Base-by-base conservation (phyloP, 2,329 filamentous ascomycete genomes). In the Stachybotrys chlorohalonatus region DNA sequence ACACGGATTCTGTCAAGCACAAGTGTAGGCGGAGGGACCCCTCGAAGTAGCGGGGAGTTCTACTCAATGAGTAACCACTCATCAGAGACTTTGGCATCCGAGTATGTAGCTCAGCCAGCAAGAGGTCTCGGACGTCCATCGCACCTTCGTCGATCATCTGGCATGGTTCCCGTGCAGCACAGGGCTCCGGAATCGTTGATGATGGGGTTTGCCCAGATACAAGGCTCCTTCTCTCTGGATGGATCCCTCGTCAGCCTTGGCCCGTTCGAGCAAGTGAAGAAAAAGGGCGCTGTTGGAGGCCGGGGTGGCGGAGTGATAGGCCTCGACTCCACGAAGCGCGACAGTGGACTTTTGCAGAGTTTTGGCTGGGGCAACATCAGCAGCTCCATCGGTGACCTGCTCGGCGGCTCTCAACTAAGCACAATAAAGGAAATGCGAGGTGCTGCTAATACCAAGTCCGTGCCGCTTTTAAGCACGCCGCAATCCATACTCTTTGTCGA, bases 401-500 rank as follows among this genome's bases (percentile, higher is more conserved):
- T 97, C n/a, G 90, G 91, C 7, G 84, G 86, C 50, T 86, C 86
- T 53, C 92, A 96, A 64, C 83, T 95, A 60, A 95, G 93, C 72
- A 95, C 88, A 56, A 92, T 99, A 66, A 91, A 92, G 64, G 92
- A 97, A 67, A 96, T 97, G 90, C 87, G 92, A 60, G 89, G 89
- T 4, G 86, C 88, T 52, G 88, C 87, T 31, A 94, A 87, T 67
- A 88, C 90, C 36, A 92, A 90, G 66, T 87, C 89, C 3, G 86
- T 99, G 48, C 94, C 94, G 0, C 75, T 99, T 50, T 78, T 99
- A n/a, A 94, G 90, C 15, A 97, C 93, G 6, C 92, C 93, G 1
- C 94, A 97, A 71, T 96, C 91, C 2, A 90, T 99, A 57, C 75
- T 99, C 11, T 99, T 99, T 68, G 94, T 99, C 53, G 92, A 99